Conservation (phyloP, 78 protist genomes). For the Trichosphaerium sp. region DNA sequence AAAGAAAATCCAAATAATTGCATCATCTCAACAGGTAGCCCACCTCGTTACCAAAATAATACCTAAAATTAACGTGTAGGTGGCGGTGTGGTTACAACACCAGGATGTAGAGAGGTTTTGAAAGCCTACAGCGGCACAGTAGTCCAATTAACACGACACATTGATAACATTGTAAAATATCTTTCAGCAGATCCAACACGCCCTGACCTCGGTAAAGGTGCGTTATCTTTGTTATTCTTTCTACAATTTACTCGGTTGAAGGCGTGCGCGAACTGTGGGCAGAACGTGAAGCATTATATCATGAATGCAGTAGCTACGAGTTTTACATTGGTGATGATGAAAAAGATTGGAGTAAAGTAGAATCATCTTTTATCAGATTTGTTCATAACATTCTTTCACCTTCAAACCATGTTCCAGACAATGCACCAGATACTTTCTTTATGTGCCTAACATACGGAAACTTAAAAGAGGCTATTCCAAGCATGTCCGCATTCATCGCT, state of each 20-base stretch:
- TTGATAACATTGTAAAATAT: constrained; percentile 13
- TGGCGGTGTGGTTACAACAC: constrained; percentile 51
- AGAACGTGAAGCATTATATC: constrained; percentile 9
- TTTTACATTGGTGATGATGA: background rate
- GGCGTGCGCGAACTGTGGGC: background rate
- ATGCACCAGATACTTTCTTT: background rate
- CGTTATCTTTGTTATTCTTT: no score
- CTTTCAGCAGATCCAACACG: background rate
- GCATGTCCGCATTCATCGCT: background rate
- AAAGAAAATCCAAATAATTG: background rate
- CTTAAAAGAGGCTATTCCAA: background rate
- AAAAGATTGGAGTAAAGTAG: background rate
- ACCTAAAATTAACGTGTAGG: constrained; percentile 15
- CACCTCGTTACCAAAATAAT: background rate
- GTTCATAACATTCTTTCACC: background rate
- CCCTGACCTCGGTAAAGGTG: background rate
- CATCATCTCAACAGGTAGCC: constrained; percentile 4
- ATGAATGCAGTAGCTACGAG: background rate
- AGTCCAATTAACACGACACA: background rate
- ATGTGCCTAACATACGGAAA: constrained; percentile 20
- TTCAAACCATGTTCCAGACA: background rate
- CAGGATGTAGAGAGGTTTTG: background rate
- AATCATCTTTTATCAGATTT: background rate
- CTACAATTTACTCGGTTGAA: no score
- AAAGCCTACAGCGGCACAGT: background rate